Evolutionary conservation across 2,329 filamentous ascomycete species (phyloP).

Genomic region (Ophiostoma sp.): DNA sequence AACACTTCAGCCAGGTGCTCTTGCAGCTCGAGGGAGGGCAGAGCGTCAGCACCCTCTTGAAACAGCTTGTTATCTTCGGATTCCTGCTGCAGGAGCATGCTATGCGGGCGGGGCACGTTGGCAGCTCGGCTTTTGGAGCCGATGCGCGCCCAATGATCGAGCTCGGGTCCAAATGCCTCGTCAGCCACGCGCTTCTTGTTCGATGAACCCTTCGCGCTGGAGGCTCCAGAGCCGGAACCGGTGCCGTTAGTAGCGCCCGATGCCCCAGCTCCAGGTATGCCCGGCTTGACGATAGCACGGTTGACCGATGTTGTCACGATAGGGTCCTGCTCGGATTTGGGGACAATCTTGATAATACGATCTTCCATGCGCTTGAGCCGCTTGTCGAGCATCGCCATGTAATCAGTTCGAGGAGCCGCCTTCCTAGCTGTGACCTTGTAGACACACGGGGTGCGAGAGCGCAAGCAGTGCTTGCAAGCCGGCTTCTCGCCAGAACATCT

Average conservation of each 20-base stretch:
- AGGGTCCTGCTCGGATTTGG: conserved; percentile 76
- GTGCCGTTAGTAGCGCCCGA: not conserved
- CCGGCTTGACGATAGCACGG: conserved; percentile 81
- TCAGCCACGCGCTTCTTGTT: conserved; percentile 79
- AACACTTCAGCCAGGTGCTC: conserved; percentile 93
- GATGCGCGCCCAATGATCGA: conserved; percentile 76
- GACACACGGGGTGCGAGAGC: conserved; percentile 90
- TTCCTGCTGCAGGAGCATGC: conserved; percentile 58
- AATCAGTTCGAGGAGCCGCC: conserved; percentile 90
- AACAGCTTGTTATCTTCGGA: conserved; percentile 75
- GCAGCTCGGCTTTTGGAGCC: conserved; percentile 52
- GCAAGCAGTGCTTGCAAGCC: conserved; percentile 91
- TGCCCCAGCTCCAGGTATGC: conserved; percentile 56
- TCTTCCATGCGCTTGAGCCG: conserved; percentile 96
- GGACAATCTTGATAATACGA: conserved; percentile 91
- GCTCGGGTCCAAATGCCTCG: conserved; percentile 79
- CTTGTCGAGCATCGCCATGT: conserved; percentile 99
- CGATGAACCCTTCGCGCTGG: conserved; percentile 28
- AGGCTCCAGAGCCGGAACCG: conserved; percentile 49
- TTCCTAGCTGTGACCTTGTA: conserved; percentile 97
- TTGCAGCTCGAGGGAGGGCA: conserved; percentile 85
- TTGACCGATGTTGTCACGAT: conserved; percentile 60
- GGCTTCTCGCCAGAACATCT: conserved; percentile 97
- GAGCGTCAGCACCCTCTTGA: conserved; percentile 75
- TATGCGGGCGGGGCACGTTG: conserved; percentile 9